phyloP scores from a whole-genome alignment of 768 basidiomycete species.

The Kwoniella newhampshirensis region DNA sequence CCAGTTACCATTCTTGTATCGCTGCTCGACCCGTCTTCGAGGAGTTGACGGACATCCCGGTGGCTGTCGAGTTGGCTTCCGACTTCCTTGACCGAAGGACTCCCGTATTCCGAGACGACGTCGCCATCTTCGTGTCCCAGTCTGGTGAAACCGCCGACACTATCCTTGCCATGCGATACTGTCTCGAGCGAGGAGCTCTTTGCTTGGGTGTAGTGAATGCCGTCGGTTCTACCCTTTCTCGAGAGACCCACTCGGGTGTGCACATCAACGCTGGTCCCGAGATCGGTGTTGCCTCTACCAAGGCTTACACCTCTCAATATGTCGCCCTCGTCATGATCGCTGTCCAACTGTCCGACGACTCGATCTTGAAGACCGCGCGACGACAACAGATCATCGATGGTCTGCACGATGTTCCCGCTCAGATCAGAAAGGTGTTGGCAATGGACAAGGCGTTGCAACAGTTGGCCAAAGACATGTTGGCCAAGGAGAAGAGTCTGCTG shows the following conservation, averaged over 20 bases:
- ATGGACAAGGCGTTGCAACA: conserved; percentile 74
- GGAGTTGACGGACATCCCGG: conserved; percentile 97
- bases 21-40: conserved; percentile 98
- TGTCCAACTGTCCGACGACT: conserved; percentile 95
- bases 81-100: conserved; percentile 99
- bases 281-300: conserved; percentile 98
- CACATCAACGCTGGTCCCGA: conserved; percentile 93
- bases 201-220: conserved; percentile 98
- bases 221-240: conserved; percentile 94
- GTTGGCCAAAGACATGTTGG: conserved; percentile 71
- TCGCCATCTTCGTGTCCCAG: conserved; percentile 93
- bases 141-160: conserved; percentile 99
- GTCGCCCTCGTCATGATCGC: conserved; percentile 98
- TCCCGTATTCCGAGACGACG: conserved; percentile 98
- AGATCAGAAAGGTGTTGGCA: conserved; percentile 83
- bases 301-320: conserved; percentile 99
- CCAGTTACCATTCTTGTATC: conserved; percentile 93
- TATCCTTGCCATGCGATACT: conserved; percentile 92
- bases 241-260: conserved; percentile 98
- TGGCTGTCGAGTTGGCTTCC: conserved; percentile 92
- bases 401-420: conserved; percentile 80
- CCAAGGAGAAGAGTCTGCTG: conserved; percentile 75
- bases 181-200: conserved; percentile 91
- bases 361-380: conserved; percentile 85
- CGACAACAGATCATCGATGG: conserved; percentile 91